Evolutionary conservation across 208 protist genomes (phyloP).

Genomic region (Leishmania mexicana): DNA sequence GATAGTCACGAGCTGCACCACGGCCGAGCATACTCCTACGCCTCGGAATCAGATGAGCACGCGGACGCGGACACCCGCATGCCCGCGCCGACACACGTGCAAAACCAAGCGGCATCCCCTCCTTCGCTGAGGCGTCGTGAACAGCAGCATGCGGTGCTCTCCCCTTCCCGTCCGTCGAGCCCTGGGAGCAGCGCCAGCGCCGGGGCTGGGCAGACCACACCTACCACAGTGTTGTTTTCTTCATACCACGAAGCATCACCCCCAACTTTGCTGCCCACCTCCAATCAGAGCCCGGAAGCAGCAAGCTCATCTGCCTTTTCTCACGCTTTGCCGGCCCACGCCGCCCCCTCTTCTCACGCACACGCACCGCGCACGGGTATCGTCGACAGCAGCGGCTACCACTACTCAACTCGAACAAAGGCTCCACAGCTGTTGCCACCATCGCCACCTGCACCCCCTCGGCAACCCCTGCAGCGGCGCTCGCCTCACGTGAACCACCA

Average conservation of each 20-base stretch:
- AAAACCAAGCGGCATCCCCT: neutral
- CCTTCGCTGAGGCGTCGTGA: neutral
- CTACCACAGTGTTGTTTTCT: neutral
- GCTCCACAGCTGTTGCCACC: neutral
- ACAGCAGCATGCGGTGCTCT: neutral
- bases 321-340: neutral
- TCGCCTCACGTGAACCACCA: neutral
- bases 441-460: slow-evolving; percentile 3
- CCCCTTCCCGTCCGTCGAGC: neutral
- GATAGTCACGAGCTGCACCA: slow-evolving; percentile 14
- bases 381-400: slow-evolving; percentile 23
- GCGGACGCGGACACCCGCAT: slow-evolving; percentile 16
- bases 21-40: slow-evolving; percentile 24
- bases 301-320: neutral
- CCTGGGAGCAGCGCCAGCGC: neutral
- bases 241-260: neutral
- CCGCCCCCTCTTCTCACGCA: neutral
- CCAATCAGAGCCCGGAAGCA: neutral
- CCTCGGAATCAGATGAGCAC: slow-evolving; percentile 18
- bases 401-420: slow-evolving; percentile 10
- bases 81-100: slow-evolving; percentile 8
- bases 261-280: neutral
- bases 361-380: slow-evolving; percentile 3
- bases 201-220: neutral
- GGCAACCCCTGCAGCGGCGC: neutral